Evolutionary conservation across 495 filamentous ascomycete species (phyloP).

Genomic region (Glonium stellatum): DNA sequence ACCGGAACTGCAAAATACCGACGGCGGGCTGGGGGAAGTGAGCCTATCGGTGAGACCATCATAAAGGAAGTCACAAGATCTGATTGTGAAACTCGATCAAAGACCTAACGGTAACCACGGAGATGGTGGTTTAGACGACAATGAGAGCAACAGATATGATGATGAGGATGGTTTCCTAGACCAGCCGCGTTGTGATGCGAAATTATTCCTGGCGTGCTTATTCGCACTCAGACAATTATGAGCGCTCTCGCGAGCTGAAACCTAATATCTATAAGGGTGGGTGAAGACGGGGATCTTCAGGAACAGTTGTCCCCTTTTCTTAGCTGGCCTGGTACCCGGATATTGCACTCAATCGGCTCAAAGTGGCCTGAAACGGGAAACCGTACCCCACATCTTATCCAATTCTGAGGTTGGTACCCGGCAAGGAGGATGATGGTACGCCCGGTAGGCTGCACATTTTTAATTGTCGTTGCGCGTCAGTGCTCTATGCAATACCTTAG

Average conservation of each 20-base stretch:
- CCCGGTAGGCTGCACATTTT: background rate
- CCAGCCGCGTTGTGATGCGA: background rate
- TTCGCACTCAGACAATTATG: too few relatives aligned
- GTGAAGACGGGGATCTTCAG: too few relatives aligned
- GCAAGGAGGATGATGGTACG: background rate
- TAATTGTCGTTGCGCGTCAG: background rate
- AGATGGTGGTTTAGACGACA: background rate
- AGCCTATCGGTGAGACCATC: background rate
- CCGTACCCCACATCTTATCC: too few relatives aligned
- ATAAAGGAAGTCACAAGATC: background rate
- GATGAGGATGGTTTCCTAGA: background rate
- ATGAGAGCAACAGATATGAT: background rate
- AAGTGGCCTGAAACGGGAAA: too few relatives aligned
- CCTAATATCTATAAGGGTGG: too few relatives aligned
- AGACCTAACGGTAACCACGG: background rate
- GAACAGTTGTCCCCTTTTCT: too few relatives aligned
- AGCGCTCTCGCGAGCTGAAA: too few relatives aligned
- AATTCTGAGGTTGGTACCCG: too few relatives aligned
- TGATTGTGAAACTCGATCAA: background rate
- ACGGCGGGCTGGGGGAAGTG: background rate
- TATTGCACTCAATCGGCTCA: too few relatives aligned
- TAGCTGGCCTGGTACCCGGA: too few relatives aligned
- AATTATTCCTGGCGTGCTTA: background rate
- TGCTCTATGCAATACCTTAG: background rate
- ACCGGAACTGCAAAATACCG: constrained; percentile 34